These are phyloP conservation scores for Trichoderma hamatum DNA, from an alignment of 2,329 filamentous ascomycete species.

Conservation along the genomic window DNA sequence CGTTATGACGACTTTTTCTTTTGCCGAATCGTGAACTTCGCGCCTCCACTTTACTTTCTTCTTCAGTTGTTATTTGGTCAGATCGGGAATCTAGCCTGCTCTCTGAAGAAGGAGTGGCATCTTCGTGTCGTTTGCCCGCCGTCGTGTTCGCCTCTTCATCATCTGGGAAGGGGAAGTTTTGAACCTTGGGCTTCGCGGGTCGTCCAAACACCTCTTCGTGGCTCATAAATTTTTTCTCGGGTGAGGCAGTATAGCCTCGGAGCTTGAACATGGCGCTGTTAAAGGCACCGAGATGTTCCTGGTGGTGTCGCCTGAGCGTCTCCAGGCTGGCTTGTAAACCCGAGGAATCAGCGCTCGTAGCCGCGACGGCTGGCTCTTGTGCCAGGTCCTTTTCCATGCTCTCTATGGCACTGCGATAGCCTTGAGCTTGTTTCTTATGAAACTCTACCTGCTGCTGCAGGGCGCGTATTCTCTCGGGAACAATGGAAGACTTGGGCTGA, in stretches of 20 bases:
- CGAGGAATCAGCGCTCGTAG: background rate
- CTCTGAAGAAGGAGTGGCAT: background rate
- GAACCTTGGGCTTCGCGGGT: conserved; percentile 29
- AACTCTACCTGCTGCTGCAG: conserved; percentile 37
- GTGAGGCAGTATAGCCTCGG: conserved; percentile 34
- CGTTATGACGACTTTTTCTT: background rate
- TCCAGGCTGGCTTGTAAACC: conserved; percentile 28
- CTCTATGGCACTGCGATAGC: conserved; percentile 33
- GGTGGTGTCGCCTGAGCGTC: conserved; percentile 33
- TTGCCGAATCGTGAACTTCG: conserved; percentile 17
- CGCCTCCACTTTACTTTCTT: background rate
- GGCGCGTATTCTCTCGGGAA: conserved; percentile 32
- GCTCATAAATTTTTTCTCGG: conserved; percentile 37
- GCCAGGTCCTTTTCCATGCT: conserved; percentile 33
- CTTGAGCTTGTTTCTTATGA: conserved; percentile 38
- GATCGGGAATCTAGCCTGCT: background rate
- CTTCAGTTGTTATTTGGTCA: background rate
- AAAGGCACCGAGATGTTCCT: conserved; percentile 36
- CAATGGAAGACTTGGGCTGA: conserved; percentile 28
- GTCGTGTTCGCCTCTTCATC: background rate
- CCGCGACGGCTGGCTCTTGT: background rate
- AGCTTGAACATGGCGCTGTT: conserved; percentile 36
- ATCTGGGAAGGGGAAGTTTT: conserved; percentile 4
- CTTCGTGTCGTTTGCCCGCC: background rate
- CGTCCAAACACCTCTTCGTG: conserved; percentile 38